Conservation (phyloP, 192 early-diverging fungal species). For the Coemansia aciculifera region DNA sequence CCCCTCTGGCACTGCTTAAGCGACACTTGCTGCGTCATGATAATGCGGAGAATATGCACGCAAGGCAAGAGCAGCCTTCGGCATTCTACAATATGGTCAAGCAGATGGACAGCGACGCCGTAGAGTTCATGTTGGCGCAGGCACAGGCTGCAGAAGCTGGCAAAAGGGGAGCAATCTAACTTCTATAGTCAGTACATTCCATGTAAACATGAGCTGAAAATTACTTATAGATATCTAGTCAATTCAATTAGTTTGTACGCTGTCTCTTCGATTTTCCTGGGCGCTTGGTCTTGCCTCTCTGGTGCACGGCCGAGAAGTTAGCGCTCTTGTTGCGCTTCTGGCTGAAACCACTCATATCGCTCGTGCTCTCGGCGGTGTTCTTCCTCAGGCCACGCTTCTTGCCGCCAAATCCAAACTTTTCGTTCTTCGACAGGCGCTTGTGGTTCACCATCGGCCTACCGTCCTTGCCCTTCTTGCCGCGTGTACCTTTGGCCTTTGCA, state of each 20-base stretch:
- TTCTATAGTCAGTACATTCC: no score
- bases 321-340: slow-evolving; percentile 43
- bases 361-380: slow-evolving; percentile 76
- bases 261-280: slow-evolving; percentile 52
- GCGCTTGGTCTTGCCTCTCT: slow-evolving; percentile 36
- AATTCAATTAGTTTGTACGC: slow-evolving; percentile 14
- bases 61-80: slow-evolving; percentile 6
- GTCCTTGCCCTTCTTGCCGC: slow-evolving; percentile 27
- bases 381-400: slow-evolving; percentile 75
- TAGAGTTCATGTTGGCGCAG: slow-evolving; percentile 19
- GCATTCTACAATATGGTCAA: slow-evolving; percentile 29
- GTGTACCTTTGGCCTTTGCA: slow-evolving; percentile 11
- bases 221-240: no score
- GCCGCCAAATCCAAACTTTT: slow-evolving; percentile 92
- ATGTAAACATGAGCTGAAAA: no score
- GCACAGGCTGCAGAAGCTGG: slow-evolving; percentile 9
- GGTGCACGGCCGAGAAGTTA: slow-evolving; percentile 24
- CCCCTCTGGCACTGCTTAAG: slow-evolving; percentile 34
- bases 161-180: neutral
- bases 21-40: neutral
- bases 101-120: slow-evolving; percentile 18
- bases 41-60: neutral
- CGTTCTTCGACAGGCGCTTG: slow-evolving; percentile 72
- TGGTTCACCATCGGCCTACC: slow-evolving; percentile 30
- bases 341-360: slow-evolving; percentile 71